Evolutionary conservation across 164 flowering plant genomes (phyloP), one percentile per base, ranked within the genome.

Genomic region (Kingdonia uniflora): DNA sequence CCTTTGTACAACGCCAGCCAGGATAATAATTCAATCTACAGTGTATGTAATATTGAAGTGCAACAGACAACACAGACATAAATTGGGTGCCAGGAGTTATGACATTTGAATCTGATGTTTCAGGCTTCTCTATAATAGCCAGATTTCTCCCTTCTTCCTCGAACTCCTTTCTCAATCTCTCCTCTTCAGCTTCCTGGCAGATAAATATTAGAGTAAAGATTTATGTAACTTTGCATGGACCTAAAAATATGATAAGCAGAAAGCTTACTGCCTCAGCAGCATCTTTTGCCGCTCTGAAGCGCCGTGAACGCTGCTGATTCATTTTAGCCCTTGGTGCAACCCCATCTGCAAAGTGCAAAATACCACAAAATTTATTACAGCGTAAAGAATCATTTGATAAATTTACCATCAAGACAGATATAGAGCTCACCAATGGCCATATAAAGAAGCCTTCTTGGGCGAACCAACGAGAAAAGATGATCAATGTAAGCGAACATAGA

Each of bases 251-350:
- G 21, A 53, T 54, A 42, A 20, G 35, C 15, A 60, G 51, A 57
- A 58, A 57, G 26, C 81, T 71, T 71, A 92, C 99, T n/a, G 91
- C 91, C 59, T 83, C 95, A 52, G 95, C 81, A 20, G 95, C 94
- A 79, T 89, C 97, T 72, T 94, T 94, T 52, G 99, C 95, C 66
- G 99, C 95, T 73, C 96, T 80, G 64, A 81, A 94, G 12, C 99
- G 97, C 54, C 99, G 78, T 43, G 95, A 65, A 14, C 99, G 83
- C 65, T 94, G 99, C 69, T 94, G 99, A 65, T 94, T 94, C 99
- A 94, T 94, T 77, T 94, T 94, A 51, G 99, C 99, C 73, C 99
- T 82, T 2, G 99, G 99, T 35, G 99, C 99, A 59, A 94, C 99
- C 14, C 99, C 99, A 72, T 94, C 99, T 94, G 65, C 42, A 56